phyloP scores from a whole-genome alignment of 116 monocot genomes.

The Trichopus zeylanicus region DNA sequence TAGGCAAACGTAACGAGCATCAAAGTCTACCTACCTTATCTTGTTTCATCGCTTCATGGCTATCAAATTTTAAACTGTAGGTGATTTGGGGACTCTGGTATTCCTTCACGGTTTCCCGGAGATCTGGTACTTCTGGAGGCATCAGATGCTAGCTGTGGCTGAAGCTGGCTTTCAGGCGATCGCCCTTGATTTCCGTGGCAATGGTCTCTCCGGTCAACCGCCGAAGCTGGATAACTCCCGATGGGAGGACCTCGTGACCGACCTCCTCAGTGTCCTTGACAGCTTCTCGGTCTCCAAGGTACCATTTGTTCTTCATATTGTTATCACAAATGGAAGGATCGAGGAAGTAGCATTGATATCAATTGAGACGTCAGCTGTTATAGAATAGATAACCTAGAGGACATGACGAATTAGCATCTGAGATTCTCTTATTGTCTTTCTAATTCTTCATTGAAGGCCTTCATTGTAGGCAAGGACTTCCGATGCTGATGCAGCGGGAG shows the following conservation, averaged over 20 bases:
- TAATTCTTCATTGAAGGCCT: conserved; percentile 20
- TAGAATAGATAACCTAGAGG: no score
- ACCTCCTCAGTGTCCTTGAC: conserved; percentile 47
- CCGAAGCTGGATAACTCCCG: conserved; percentile 22
- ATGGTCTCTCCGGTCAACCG: conserved; percentile 55
- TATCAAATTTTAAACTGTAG: conserved; percentile 10
- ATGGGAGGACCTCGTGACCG: conserved; percentile 31
- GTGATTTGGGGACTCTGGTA: conserved; percentile 33
- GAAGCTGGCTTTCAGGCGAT: conserved; percentile 48
- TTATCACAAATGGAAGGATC: neutral
- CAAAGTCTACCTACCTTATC: neutral
- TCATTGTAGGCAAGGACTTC: conserved; percentile 53
- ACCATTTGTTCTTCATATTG: neutral
- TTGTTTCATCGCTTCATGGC: neutral
- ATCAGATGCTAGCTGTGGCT: conserved; percentile 52
- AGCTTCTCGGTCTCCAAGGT: conserved; percentile 38
- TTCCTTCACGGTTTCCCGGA: conserved; percentile 78
- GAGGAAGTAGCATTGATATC: no score
- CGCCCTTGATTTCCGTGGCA: conserved; percentile 42
- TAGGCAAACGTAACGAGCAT: conserved; percentile 28
- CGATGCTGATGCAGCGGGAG: no score
- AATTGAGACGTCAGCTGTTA: no score
- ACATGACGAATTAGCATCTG: neutral
- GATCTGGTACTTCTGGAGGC: conserved; percentile 73
- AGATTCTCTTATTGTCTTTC: neutral